Percentiles rank a stretch among this genome's conserved stretches.
phyloP scores from a whole-genome alignment of 768 basidiomycete genomes.

The Butyriboletus loyo region DNA sequence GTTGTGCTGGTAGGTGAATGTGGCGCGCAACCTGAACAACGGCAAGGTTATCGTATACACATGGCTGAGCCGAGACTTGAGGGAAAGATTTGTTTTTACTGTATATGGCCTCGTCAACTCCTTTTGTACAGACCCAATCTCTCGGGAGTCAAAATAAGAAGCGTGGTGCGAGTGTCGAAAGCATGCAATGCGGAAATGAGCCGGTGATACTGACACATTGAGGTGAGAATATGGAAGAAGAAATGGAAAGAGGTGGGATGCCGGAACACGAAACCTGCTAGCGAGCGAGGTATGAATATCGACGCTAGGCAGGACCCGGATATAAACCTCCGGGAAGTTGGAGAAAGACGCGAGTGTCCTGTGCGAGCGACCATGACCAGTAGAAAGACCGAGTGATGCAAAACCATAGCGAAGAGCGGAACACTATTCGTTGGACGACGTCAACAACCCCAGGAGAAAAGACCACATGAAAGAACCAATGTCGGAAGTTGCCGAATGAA shows the following conservation, averaged over 20 bases:
- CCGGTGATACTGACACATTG: constrained; percentile 44
- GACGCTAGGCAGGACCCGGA: constrained; percentile 34
- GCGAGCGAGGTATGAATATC: constrained; percentile 49
- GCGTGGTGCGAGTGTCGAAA: constrained; percentile 40
- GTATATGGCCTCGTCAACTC: constrained; percentile 31
- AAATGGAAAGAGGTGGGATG: constrained; percentile 23
- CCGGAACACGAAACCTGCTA: constrained; percentile 25
- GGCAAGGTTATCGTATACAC: constrained; percentile 29
- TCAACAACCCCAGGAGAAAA: constrained; percentile 33
- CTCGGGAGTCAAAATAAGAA: constrained; percentile 32
- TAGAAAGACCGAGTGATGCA: constrained; percentile 27
- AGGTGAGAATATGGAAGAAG: constrained; percentile 26
- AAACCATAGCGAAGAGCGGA: constrained; percentile 28
- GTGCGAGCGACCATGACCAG: constrained; percentile 39
- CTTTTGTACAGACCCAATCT: constrained; percentile 38
- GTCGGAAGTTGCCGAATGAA: constrained; percentile 39
- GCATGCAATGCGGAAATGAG: constrained; percentile 38
- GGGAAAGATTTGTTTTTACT: constrained; percentile 25
- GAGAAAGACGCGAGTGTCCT: constrained; percentile 32
- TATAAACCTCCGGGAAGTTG: constrained; percentile 18
- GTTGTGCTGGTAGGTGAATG: constrained; percentile 17
- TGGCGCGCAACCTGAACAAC: constrained; percentile 25
- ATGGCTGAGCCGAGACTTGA: constrained; percentile 30
- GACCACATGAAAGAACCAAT: constrained; percentile 26
- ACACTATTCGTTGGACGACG: constrained; percentile 28